Evolutionary conservation across 225 moss, liverwort and hornwort genomes (phyloP).

Genomic region (Pseudisothecium myosuroides): DNA sequence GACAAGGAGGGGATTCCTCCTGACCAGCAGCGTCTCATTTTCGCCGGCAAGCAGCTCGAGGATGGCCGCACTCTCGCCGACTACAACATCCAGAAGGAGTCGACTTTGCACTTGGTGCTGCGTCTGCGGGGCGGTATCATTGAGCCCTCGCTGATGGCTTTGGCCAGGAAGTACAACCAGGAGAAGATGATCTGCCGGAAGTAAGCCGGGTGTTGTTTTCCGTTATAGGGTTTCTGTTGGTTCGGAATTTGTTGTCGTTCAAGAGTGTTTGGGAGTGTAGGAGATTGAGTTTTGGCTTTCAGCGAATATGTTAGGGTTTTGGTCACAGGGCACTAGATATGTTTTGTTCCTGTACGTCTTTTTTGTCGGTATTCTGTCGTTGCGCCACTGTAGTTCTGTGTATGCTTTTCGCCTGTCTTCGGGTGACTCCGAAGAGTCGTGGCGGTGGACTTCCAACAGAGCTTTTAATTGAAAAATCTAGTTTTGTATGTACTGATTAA

Average conservation of each 20-base stretch:
- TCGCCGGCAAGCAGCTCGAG: slow-evolving; percentile 67
- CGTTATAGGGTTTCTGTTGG: not conserved
- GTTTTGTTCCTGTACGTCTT: not conserved
- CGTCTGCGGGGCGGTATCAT: slow-evolving; percentile 89
- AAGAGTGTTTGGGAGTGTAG: not conserved
- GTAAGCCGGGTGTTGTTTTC: slow-evolving; percentile 13
- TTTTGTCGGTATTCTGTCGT: not conserved
- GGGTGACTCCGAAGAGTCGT: not conserved
- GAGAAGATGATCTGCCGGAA: slow-evolving; percentile 99
- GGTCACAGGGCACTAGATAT: not conserved
- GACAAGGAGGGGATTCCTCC: slow-evolving; percentile 64
- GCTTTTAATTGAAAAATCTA: not conserved
- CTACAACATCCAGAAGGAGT: slow-evolving; percentile 77
- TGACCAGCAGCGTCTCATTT: slow-evolving; percentile 59
- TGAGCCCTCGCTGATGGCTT: slow-evolving; percentile 87
- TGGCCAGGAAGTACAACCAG: slow-evolving; percentile 91
- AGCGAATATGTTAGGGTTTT: not conserved
- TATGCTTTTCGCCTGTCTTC: not conserved
- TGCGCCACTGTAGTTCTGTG: not conserved
- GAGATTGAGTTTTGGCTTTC: not conserved
- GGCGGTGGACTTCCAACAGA: not conserved
- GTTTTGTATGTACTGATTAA: not conserved
- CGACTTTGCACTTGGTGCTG: slow-evolving; percentile 73
- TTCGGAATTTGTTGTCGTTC: not conserved
- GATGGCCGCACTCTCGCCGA: slow-evolving; percentile 59